Conservation (phyloP, 441 rosid genomes). For the Gossypium trilobum region DNA sequence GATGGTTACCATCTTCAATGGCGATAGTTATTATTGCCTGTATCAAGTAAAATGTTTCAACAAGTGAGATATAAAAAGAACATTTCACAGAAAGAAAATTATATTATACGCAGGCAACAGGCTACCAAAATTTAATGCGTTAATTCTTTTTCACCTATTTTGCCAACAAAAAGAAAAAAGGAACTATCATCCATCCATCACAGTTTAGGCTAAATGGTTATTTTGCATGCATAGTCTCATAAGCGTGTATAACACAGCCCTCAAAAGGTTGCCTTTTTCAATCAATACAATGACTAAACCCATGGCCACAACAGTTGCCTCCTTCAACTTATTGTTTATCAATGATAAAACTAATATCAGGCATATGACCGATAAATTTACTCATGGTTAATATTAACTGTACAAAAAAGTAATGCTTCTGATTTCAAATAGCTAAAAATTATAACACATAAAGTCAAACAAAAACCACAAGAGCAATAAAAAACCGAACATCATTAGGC, state of each 20-base stretch:
- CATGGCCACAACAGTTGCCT: neutral
- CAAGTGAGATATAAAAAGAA: slow-evolving; percentile 13
- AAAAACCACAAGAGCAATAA: slow-evolving; percentile 2
- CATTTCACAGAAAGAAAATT: slow-evolving; percentile 12
- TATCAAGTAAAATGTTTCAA: slow-evolving; percentile 19
- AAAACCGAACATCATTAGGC: neutral
- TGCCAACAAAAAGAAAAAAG: neutral
- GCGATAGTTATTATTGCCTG: slow-evolving; percentile 94
- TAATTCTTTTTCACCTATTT: neutral
- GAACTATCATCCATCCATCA: slow-evolving; percentile 8
- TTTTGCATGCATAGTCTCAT: neutral
- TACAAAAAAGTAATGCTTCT: neutral
- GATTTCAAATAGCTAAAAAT: neutral
- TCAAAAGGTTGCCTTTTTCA: slow-evolving; percentile 29
- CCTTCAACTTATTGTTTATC: neutral
- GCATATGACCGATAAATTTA: neutral
- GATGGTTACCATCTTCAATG: slow-evolving; percentile 90
- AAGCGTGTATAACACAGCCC: slow-evolving; percentile 32
- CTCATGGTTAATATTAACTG: neutral
- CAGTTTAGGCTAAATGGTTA: neutral
- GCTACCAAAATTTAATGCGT: neutral
- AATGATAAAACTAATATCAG: neutral
- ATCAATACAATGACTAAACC: neutral
- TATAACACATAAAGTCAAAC: neutral
- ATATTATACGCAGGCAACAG: neutral